Percentiles rank a stretch among this genome's conserved stretches.
phyloP scores from a whole-genome alignment of 257 asterid genomes.

The Rauvolfia tetraphylla region DNA sequence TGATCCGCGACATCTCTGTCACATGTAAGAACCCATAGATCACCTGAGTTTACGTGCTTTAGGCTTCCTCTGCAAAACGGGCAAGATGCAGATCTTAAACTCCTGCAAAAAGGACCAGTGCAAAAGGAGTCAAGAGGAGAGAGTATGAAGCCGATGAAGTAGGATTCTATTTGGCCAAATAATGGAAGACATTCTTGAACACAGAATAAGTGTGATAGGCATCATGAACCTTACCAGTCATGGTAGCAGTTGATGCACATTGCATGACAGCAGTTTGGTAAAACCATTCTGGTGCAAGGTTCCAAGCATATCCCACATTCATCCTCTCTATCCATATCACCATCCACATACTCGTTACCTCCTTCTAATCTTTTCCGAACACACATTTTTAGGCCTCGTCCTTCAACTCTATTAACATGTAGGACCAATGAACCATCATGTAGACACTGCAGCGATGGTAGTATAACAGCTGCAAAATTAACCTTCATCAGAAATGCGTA shows the following conservation, averaged over 20 bases:
- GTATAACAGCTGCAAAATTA: slow-evolving; percentile 45
- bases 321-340: slow-evolving; percentile 49
- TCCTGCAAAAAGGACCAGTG: slow-evolving; percentile 52
- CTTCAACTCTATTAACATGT: slow-evolving; percentile 21
- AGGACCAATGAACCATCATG: slow-evolving; percentile 29
- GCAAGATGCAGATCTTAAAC: slow-evolving; percentile 52
- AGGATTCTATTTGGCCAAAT: background rate
- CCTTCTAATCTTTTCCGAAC: slow-evolving; percentile 25
- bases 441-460: slow-evolving; percentile 49
- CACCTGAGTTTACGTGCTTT: slow-evolving; percentile 48
- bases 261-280: slow-evolving; percentile 82
- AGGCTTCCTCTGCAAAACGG: slow-evolving; percentile 65
- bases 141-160: background rate
- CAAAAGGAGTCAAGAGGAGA: too few species aligned
- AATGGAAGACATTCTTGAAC: background rate
- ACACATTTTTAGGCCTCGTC: slow-evolving; percentile 14
- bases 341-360: slow-evolving; percentile 21
- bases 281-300: slow-evolving; percentile 76
- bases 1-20: slow-evolving; percentile 42
- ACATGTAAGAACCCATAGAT: slow-evolving; percentile 58
- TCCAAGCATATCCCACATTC: slow-evolving; percentile 84
- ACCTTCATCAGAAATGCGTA: background rate
- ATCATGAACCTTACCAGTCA: slow-evolving; percentile 46
- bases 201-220: background rate
- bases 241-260: slow-evolving; percentile 88